Conservation (phyloP, 2,329 filamentous ascomycete species). For the Trichoderma afroharzianum region DNA sequence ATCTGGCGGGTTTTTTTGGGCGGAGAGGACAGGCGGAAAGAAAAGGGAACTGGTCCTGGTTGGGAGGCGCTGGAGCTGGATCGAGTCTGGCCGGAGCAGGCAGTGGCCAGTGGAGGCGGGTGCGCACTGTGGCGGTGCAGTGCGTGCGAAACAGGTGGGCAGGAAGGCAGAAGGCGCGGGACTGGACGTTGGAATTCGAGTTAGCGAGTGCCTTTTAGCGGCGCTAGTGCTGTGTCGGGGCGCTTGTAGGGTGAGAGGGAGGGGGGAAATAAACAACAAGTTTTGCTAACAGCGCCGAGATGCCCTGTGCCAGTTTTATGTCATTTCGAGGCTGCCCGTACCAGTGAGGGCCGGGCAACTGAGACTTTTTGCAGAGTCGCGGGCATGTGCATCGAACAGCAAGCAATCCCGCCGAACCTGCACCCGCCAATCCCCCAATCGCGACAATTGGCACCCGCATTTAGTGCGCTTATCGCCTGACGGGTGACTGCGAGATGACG, state of each 20-base stretch:
- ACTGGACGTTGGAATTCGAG: slow-evolving; percentile 22
- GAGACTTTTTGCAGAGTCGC: neutral
- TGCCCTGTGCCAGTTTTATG: neutral
- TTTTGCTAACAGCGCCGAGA: neutral
- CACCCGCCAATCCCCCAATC: neutral
- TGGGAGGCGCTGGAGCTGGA: slow-evolving; percentile 32
- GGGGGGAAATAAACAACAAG: neutral
- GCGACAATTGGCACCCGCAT: neutral
- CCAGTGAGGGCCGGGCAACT: no score
- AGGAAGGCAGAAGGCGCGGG: neutral
- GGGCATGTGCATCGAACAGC: neutral
- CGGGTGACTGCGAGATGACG: neutral
- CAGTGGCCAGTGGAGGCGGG: neutral
- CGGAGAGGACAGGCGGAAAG: slow-evolving; percentile 33
- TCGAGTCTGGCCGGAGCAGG: slow-evolving; percentile 33
- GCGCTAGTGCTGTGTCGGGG: slow-evolving; percentile 15
- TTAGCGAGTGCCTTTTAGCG: slow-evolving; percentile 14
- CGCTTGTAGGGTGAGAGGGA: slow-evolving; percentile 4
- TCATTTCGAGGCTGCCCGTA: neutral
- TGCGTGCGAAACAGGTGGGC: slow-evolving; percentile 13
- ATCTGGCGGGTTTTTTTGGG: slow-evolving; percentile 46
- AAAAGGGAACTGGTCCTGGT: slow-evolving; percentile 44
- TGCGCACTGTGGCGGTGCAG: slow-evolving; percentile 10
- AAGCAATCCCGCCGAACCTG: neutral
- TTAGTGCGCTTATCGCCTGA: neutral